Percentiles rank a stretch among this genome's conserved stretches.
phyloP scores from a whole-genome alignment of 192 early-diverging fungal species.

The Ambispora gerdemannii region DNA sequence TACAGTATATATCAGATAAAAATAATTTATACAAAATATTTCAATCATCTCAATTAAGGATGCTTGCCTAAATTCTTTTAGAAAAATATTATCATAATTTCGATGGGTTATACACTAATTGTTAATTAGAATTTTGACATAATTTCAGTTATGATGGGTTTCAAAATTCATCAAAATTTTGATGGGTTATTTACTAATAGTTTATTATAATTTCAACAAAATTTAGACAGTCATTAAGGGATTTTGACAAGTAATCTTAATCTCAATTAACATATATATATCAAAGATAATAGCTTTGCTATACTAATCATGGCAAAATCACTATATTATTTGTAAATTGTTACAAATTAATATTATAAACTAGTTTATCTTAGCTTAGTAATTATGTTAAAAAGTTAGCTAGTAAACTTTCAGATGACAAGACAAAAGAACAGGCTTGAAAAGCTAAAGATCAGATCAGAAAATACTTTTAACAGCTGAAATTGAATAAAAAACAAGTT shows the following conservation, averaged over 20 bases:
- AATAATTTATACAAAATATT: conserved; percentile 7
- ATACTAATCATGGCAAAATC: conserved; percentile 12
- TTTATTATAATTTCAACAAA: no score
- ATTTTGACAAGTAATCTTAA: no score
- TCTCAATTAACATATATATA: no score
- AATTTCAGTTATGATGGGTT: no score
- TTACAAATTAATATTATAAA: background rate
- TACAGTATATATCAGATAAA: conserved; percentile 11
- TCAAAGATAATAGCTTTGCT: no score
- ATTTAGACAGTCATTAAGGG: no score
- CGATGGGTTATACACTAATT: no score
- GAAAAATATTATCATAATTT: no score
- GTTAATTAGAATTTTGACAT: no score
- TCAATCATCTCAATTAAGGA: background rate
- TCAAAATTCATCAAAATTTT: no score
- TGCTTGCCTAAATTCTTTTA: no score
- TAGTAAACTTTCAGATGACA: conserved; percentile 22
- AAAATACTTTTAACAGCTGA: conserved; percentile 14
- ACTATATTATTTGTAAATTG: conserved; percentile 12
- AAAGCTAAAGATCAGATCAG: conserved; percentile 12
- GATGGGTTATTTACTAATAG: no score
- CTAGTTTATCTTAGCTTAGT: conserved; percentile 7
- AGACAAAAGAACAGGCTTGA: conserved; percentile 11
- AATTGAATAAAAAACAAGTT: background rate
- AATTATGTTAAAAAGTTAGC: background rate